Percentiles rank a stretch among this genome's conserved stretches.
Evolutionary conservation across 495 filamentous ascomycete species (phyloP).

Genomic region (Aspergillus nidulans): DNA sequence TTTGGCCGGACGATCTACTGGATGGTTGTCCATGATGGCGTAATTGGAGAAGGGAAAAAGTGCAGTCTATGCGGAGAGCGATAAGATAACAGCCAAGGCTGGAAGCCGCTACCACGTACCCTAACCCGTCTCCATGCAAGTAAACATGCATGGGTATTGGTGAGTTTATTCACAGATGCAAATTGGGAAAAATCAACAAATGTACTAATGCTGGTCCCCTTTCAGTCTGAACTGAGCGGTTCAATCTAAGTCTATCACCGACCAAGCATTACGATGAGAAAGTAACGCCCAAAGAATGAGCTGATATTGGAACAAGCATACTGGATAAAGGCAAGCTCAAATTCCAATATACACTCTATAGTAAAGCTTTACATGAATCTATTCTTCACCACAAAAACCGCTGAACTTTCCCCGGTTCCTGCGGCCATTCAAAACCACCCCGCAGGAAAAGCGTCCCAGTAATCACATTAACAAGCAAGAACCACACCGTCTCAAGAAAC

Average conservation of each 20-base stretch:
- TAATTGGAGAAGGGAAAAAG: background rate
- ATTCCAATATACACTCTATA: conserved; percentile 5
- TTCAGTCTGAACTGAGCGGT: background rate
- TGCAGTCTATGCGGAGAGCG: background rate
- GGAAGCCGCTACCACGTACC: background rate
- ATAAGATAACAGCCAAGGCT: conserved; percentile 6
- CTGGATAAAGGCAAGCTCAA: background rate
- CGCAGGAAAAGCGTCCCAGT: conserved; percentile 81
- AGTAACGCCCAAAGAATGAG: background rate
- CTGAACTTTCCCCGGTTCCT: conserved; percentile 76
- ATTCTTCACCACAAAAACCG: conserved; percentile 82
- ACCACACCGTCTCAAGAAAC: conserved; percentile 75
- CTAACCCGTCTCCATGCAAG: background rate
- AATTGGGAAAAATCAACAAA: no score
- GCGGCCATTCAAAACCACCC: conserved; percentile 73
- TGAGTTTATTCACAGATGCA: background rate
- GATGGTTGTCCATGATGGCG: conserved; percentile 13
- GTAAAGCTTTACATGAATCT: conserved; percentile 4
- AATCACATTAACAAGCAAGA: conserved; percentile 61
- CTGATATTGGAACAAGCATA: background rate
- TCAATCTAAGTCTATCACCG: background rate
- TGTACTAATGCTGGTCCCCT: no score
- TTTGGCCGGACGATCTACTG: conserved; percentile 15
- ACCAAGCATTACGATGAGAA: no score
- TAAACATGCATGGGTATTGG: background rate